These are phyloP conservation scores for Lophium mytilinum DNA, from an alignment of 495 filamentous ascomycete species.

Conservation along the genomic window DNA sequence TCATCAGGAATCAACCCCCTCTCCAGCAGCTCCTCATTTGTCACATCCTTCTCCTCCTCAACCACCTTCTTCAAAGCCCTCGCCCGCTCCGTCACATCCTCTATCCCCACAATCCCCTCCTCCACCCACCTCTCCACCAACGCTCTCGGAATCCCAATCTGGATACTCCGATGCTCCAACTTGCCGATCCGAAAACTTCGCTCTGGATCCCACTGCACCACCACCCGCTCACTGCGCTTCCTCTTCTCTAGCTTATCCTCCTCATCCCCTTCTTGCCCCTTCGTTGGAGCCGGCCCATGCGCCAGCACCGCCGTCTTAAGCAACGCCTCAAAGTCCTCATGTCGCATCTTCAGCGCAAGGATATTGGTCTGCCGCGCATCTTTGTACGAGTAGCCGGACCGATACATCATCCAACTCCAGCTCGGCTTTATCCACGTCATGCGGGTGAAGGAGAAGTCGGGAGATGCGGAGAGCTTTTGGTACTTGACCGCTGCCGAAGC, in stretches of 20 bases:
- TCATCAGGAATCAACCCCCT: conserved; percentile 41
- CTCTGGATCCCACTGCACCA: conserved; percentile 61
- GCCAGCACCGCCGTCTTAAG: conserved; percentile 7
- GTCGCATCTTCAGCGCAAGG: conserved; percentile 16
- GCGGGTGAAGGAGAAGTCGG: conserved; percentile 42
- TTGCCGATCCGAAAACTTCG: conserved; percentile 35
- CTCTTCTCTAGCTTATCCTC: conserved; percentile 27
- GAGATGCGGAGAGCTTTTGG: conserved; percentile 46
- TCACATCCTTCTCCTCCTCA: conserved; percentile 28
- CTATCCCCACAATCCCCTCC: conserved; percentile 46
- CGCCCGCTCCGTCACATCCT: conserved; percentile 51
- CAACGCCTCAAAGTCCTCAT: conserved; percentile 7
- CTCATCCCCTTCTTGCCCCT: conserved; percentile 41
- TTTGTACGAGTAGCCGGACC: conserved; percentile 24
- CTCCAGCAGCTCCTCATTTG: conserved; percentile 33
- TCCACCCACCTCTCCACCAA: conserved; percentile 40
- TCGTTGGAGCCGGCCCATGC: neutral
- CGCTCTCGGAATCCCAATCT: conserved; percentile 48
- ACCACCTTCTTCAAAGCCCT: conserved; percentile 38
- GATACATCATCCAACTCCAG: conserved; percentile 59
- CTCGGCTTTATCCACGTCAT: conserved; percentile 66
- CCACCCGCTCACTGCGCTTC: conserved; percentile 37
- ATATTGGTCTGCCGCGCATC: conserved; percentile 15
- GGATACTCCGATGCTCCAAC: conserved; percentile 47
- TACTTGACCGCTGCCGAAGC: conserved; percentile 43